Evolutionary conservation across 108 stramenopile species (phyloP).

Genomic region (Stephanodiscus minutulus): DNA sequence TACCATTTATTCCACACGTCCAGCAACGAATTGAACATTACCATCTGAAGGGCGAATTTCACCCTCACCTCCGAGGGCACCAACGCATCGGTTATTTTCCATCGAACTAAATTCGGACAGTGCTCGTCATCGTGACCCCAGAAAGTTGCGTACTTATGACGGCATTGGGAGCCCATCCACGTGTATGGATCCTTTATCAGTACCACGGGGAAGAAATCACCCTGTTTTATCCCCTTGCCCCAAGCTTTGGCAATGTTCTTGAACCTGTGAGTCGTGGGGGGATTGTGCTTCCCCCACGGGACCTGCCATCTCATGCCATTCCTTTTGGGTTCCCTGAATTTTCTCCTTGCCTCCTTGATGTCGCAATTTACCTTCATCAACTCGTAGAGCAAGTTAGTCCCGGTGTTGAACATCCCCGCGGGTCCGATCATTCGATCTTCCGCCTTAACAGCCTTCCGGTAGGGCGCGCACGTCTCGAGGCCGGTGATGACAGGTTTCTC

Average conservation of each 20-base stretch:
- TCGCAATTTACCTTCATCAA: conserved; percentile 66
- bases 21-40: conserved; percentile 50
- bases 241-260: conserved; percentile 45
- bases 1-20: conserved; percentile 86
- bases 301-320: conserved; percentile 56
- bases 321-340: conserved; percentile 33
- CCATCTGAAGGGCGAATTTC: conserved; percentile 42
- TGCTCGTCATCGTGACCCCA: conserved; percentile 52
- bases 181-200: conserved; percentile 58
- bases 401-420: conserved; percentile 79
- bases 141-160: conserved; percentile 50
- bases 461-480: conserved; percentile 58
- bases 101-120: conserved; percentile 55
- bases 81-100: conserved; percentile 27
- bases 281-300: conserved; percentile 65
- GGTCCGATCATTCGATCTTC: conserved; percentile 36
- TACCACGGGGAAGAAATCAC: conserved; percentile 54
- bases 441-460: conserved; percentile 41
- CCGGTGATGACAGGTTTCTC: conserved; percentile 57
- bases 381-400: conserved; percentile 79
- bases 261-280: conserved; percentile 38
- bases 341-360: conserved; percentile 25
- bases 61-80: conserved; percentile 36
- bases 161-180: conserved; percentile 58
- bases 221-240: conserved; percentile 42